Percentiles rank a stretch among this genome's conserved stretches.
These are phyloP conservation scores for Halophytophthora polymorphica DNA, from an alignment of 352 stramenopile genomes.

Conservation along the genomic window DNA sequence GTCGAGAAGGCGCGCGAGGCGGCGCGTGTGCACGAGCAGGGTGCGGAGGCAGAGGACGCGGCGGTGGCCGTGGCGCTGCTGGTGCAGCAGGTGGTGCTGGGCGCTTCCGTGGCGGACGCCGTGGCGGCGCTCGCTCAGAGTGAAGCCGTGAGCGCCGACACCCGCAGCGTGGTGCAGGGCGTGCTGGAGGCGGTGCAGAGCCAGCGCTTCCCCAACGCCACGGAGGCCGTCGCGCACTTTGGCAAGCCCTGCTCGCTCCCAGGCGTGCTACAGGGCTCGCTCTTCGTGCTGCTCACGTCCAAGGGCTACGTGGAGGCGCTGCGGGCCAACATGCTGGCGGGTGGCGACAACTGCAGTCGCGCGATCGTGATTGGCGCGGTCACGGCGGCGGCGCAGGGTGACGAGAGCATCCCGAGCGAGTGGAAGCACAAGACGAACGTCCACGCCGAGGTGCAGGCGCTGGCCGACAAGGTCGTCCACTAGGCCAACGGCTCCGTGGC, in stretches of 20 bases:
- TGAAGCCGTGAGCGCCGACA: constrained; percentile 31
- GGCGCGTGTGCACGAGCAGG: constrained; percentile 55
- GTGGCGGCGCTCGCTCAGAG: constrained; percentile 35
- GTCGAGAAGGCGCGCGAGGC: constrained; percentile 46
- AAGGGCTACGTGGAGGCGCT: constrained; percentile 41
- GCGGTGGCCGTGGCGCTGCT: constrained; percentile 51
- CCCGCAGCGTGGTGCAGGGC: constrained; percentile 33
- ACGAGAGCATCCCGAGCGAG: constrained; percentile 28
- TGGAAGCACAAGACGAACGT: constrained; percentile 55
- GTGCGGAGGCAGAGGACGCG: constrained; percentile 39
- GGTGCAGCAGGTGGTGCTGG: constrained; percentile 46
- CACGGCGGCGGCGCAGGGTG: constrained; percentile 31
- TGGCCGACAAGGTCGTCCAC: constrained; percentile 40
- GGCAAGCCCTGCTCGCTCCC: constrained; percentile 61
- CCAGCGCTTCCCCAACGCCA: constrained; percentile 41
- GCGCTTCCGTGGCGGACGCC: constrained; percentile 27
- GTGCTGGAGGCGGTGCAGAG: constrained; percentile 43
- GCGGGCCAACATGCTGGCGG: constrained; percentile 51
- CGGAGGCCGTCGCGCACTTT: constrained; percentile 41
- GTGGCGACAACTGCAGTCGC: constrained; percentile 71
- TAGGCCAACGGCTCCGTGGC: neutral
- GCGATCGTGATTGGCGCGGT: constrained; percentile 61
- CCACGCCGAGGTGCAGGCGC: constrained; percentile 31
- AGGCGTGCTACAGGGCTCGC: constrained; percentile 46
- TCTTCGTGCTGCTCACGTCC: constrained; percentile 60